These are phyloP conservation scores for Phytopythium oedochilum DNA, from an alignment of 352 stramenopile genomes.

Conservation along the genomic window DNA sequence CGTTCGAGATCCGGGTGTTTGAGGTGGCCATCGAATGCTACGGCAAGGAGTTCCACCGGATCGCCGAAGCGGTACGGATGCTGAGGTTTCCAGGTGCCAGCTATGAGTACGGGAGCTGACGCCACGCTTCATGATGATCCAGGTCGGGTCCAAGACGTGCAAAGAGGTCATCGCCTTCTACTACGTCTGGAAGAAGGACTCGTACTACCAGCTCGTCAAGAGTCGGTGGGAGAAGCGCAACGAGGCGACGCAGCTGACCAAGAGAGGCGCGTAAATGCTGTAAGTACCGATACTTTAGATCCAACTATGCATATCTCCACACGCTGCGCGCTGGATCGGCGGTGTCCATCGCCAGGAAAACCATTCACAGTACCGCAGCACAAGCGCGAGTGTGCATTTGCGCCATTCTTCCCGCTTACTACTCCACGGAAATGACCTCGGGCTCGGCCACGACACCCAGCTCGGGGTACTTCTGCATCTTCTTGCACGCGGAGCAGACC, in stretches of 20 bases:
- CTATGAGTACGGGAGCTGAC: no score
- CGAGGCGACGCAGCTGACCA: constrained; percentile 9
- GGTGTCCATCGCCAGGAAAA: not conserved
- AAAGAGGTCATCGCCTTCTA: constrained; percentile 79
- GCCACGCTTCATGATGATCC: not conserved
- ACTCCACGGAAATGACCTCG: constrained; percentile 72
- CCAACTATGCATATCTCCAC: constrained; percentile 4
- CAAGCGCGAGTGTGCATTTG: not conserved
- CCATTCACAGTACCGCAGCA: not conserved
- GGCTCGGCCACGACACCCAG: constrained; percentile 45
- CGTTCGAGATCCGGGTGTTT: constrained; percentile 78
- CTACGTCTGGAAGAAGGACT: constrained; percentile 87
- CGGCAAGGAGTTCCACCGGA: constrained; percentile 75
- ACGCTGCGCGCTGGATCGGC: no score
- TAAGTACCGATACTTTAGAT: constrained; percentile 5
- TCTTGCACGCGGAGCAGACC: constrained; percentile 74
- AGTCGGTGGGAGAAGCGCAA: constrained; percentile 67
- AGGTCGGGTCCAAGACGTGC: constrained; percentile 71
- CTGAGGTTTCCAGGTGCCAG: no score
- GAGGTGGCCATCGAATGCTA: constrained; percentile 82
- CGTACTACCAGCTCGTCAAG: constrained; percentile 79
- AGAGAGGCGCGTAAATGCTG: constrained; percentile 17
- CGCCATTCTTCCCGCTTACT: constrained; percentile 9
- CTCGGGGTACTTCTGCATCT: constrained; percentile 52
- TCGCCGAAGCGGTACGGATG: constrained; percentile 55